Evolutionary conservation across 306 rosid species (phyloP), one percentile per base, ranked within the genome.

Genomic region (Trifolium subterraneum): DNA sequence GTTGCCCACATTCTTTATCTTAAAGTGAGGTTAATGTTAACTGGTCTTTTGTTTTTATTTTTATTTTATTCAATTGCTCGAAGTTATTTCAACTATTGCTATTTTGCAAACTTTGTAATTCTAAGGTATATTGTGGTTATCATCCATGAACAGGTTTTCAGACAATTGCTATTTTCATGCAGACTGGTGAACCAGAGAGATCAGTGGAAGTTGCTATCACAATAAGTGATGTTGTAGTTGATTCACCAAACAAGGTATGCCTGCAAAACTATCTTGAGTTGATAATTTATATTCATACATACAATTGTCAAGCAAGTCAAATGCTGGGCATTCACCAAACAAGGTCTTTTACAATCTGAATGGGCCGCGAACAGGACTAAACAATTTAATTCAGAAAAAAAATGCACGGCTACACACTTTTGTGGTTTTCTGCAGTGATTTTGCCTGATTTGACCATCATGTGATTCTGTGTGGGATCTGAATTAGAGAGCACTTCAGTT

Each of bases 91-190:
- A 77, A 61, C 68, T 81, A 72, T 75, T 78, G 71, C 71, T 55
- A 69, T 58, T 76, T 42, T 78, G 77, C 76, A 9, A 76, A 83
- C 82, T 77, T 88, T 88, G 75, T 80, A 58, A 74, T 86, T 92
- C 96, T 94, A 87, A 94, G 99, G 90, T 80, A 85, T 81, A 87
- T 85, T 92, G 88, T 92, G 90, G 85, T 88, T 88, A 92, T 86
- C 77, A 90, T 94, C 84, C 84, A 83, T 94, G 97, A 94, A 94
- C 99, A 92, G 99, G 97, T 90, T 94, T 92, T 94, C 97, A 94
- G 99, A 94, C 93, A 83, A 88, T 91, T 94, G 86, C 95, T 94
- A 87, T 94, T 92, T 94, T 94, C 93, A 88, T 94, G 99, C 99
- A 94, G 97, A 94, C 95, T 94, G 93, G 80, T 79, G 90, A 88